Evolutionary conservation across 148 eudicot genomes (phyloP).

Genomic region (Dianthus caryophyllus): DNA sequence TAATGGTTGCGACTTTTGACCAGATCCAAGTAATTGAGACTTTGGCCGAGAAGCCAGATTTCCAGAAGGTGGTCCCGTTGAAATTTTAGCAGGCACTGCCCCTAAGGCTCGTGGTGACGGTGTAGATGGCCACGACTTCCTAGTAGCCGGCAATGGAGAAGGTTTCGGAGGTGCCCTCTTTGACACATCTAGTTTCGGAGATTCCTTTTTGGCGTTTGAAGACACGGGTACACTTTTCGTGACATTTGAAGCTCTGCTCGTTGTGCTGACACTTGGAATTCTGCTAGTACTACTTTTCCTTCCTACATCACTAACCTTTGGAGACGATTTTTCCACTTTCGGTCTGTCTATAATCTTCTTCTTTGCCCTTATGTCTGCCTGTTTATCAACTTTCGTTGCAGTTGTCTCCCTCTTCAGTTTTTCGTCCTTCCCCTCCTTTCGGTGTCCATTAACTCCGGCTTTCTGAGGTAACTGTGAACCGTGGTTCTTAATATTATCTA

Average conservation of each 20-base stretch:
- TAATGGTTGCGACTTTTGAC: slow-evolving; percentile 55
- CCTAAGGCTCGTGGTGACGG: slow-evolving; percentile 63
- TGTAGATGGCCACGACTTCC: slow-evolving; percentile 86
- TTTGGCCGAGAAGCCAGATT: slow-evolving; percentile 49
- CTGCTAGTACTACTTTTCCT: slow-evolving; percentile 36
- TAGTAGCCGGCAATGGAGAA: slow-evolving; percentile 56
- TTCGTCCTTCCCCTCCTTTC: slow-evolving; percentile 54
- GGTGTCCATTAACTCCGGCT: slow-evolving; percentile 38
- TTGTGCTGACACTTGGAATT: slow-evolving; percentile 15
- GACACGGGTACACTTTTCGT: slow-evolving; percentile 34
- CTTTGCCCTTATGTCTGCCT: slow-evolving; percentile 40
- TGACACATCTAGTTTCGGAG: slow-evolving; percentile 43
- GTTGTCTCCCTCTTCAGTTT: slow-evolving; percentile 42
- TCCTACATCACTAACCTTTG: slow-evolving; percentile 29
- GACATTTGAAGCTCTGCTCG: slow-evolving; percentile 41
- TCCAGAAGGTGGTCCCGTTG: slow-evolving; percentile 41
- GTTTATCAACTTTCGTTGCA: slow-evolving; percentile 58
- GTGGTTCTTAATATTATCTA: slow-evolving; percentile 35
- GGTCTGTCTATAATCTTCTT: slow-evolving; percentile 54
- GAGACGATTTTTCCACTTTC: slow-evolving; percentile 48
- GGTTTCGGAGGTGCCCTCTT: slow-evolving; percentile 59
- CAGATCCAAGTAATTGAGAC: slow-evolving; percentile 48
- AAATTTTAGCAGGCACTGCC: slow-evolving; percentile 51
- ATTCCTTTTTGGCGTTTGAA: slow-evolving; percentile 49
- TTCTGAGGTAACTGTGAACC: slow-evolving; percentile 34